These are phyloP conservation scores for Eimeria brunetti DNA, from an alignment of 169 alveolate species.

Conservation along the genomic window DNA sequence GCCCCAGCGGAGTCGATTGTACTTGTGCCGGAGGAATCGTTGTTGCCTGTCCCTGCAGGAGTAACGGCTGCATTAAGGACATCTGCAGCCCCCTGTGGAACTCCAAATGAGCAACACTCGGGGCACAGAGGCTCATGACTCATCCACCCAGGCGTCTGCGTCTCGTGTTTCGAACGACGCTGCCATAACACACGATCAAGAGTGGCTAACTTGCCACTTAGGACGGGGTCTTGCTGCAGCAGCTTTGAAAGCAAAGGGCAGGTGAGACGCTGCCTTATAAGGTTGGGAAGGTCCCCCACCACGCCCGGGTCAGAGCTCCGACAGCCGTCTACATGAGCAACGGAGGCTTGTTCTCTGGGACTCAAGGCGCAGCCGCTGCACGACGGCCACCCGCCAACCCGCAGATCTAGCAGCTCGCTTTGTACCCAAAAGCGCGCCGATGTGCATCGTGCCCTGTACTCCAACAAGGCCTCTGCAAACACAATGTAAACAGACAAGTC, in stretches of 20 bases:
- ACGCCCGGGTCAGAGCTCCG: conserved; percentile 43
- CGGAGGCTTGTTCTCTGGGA: conserved; percentile 1
- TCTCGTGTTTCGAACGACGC: conserved; percentile 71
- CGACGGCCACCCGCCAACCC: conserved; percentile 32
- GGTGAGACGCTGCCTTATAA: conserved; percentile 34
- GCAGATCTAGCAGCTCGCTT: conserved; percentile 62
- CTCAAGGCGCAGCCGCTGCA: conserved; percentile 35
- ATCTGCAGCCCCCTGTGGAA: conserved; percentile 36
- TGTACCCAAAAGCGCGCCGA: conserved; percentile 69
- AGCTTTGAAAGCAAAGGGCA: conserved; percentile 62
- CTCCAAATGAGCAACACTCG: conserved; percentile 36
- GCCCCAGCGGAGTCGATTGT: conserved; percentile 49
- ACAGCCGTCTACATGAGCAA: background rate
- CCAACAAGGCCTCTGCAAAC: conserved; percentile 60
- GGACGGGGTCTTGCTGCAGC: conserved; percentile 61
- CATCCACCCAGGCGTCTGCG: conserved; percentile 71
- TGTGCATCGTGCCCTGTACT: conserved; percentile 68
- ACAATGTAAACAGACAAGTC: background rate
- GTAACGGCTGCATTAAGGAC: background rate
- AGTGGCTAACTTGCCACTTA: conserved; percentile 68
- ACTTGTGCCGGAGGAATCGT: conserved; percentile 63
- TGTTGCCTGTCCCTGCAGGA: conserved; percentile 1
- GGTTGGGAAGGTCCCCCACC: conserved; percentile 59
- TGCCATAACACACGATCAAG: conserved; percentile 72
- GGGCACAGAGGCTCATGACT: conserved; percentile 62